phyloP scores from a whole-genome alignment of 352 stramenopile genomes.

The Phytophthora syringae region DNA sequence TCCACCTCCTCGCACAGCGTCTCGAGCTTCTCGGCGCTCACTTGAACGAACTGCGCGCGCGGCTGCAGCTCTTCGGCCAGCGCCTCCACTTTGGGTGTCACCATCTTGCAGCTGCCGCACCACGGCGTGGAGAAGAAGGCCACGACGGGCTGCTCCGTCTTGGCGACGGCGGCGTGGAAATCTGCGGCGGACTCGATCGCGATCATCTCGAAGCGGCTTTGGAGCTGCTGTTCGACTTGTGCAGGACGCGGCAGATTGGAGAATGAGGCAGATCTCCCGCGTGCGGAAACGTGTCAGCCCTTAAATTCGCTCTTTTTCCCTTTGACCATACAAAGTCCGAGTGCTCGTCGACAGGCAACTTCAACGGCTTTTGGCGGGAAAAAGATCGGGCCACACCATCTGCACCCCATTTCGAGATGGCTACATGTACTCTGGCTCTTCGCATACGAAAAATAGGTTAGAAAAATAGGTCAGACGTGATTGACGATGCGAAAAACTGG shows the following conservation, averaged over 20 bases:
- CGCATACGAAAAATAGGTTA: too few relatives aligned
- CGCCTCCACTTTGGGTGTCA: constrained; percentile 56
- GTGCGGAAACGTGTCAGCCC: constrained; percentile 5
- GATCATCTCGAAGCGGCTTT: constrained; percentile 34
- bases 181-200: constrained; percentile 46
- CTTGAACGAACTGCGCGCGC: constrained; percentile 47
- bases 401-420: constrained; percentile 7
- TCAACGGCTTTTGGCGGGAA: constrained; percentile 29
- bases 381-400: constrained; percentile 29
- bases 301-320: constrained; percentile 6
- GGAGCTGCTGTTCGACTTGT: constrained; percentile 14
- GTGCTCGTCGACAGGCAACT: constrained; percentile 5
- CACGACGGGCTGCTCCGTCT: constrained; percentile 44
- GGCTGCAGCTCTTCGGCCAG: constrained; percentile 51
- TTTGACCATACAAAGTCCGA: constrained; percentile 29
- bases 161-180: constrained; percentile 45
- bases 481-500: too few relatives aligned
- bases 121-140: constrained; percentile 68
- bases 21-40: constrained; percentile 69
- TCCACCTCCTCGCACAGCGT: constrained; percentile 74
- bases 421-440: too few relatives aligned
- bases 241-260: constrained; percentile 31
- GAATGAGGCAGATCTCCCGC: constrained; percentile 31
- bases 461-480: too few relatives aligned
- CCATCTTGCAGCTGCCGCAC: constrained; percentile 71